Evolutionary conservation across 1,139 yeast genomes (phyloP).

Genomic region (Blastobotrys serpentis): DNA sequence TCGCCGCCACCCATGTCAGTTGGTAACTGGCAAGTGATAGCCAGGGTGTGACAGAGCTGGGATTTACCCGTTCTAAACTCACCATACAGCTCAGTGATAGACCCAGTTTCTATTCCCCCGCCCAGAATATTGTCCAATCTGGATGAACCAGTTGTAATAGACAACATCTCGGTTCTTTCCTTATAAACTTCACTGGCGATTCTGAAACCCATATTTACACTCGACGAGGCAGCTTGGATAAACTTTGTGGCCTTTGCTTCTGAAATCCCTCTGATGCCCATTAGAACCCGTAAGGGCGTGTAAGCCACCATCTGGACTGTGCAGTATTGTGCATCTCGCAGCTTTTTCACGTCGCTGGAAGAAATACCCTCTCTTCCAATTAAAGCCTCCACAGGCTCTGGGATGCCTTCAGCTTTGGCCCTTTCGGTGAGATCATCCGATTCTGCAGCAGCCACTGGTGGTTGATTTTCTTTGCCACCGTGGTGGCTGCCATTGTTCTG

Average conservation of each 20-base stretch:
- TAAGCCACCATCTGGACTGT: conserved; percentile 93
- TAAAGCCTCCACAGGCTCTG: conserved; percentile 18
- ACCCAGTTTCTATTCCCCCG: conserved; percentile 97
- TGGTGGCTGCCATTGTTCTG: conserved; percentile 1
- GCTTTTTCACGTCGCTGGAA: conserved; percentile 70
- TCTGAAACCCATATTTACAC: conserved; percentile 95
- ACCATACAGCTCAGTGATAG: conserved; percentile 94
- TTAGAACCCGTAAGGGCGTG: conserved; percentile 75
- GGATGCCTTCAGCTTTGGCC: conserved; percentile 18
- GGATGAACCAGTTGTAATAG: conserved; percentile 93
- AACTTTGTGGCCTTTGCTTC: conserved; percentile 94
- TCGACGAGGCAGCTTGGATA: conserved; percentile 74
- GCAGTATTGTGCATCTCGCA: conserved; percentile 79
- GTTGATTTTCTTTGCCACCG: conserved; percentile 1
- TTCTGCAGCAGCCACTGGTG: conserved; percentile 2
- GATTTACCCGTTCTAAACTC: conserved; percentile 98
- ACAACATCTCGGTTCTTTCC: conserved; percentile 84
- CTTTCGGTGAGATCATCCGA: conserved; percentile 19
- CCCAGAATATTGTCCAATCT: conserved; percentile 90
- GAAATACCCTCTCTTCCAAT: conserved; percentile 59
- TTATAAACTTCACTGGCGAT: conserved; percentile 95
- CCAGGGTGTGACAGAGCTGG: conserved; percentile 93
- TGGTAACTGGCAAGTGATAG: conserved; percentile 95
- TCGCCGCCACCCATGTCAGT: conserved; percentile 99
- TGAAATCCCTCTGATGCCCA: conserved; percentile 84